Base-by-base conservation (phyloP, 169 alveolate species). In the Perkinsus olseni region DNA sequence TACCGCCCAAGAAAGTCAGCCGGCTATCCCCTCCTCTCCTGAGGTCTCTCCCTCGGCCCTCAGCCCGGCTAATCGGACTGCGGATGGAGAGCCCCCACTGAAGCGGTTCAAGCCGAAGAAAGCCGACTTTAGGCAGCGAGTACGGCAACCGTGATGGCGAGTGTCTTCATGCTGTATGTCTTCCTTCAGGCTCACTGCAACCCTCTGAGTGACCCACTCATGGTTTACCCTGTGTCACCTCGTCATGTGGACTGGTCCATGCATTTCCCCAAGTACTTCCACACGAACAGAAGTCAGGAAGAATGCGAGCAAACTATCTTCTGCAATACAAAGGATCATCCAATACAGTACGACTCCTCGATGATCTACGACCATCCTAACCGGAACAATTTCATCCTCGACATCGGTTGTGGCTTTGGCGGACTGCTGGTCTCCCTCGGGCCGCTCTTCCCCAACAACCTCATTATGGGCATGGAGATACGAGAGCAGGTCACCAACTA, bases 341-440 rank as follows among this genome's bases (percentile, higher is more conserved):
- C 92, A 11, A 92, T 74, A 13, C 74, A 91, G 74, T 94, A 94
- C 91, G 82, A 62, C 31, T 62, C 82, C 37, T 13, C 82, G 82
- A 8, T 21, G 82, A 62, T 62, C 82, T 62, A 94, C 91, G 94
- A 95, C 93, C 34, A 36, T 31, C 39, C 74, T 28, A 74, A 92
- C 24, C n/a, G 39, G 38, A 34, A 91, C 37, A 91, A 93, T 38
- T 95, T 94, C 74, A 93, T 97, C 36, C 91, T 97, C 91, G 99
- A 97, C 93, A 95, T 97, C 38, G 99, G 99, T 37, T 97, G 99
- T 90, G 99, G 99, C 31, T 97, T 96, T 92, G 99, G 99, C 31
- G 98, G 99, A 4, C 95, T 97, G 82, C 93, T 96, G 38, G 96
- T 97, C 92, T 94, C 97, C 48, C 95, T 97, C 62, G 95, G 97